Conservation (phyloP, 352 stramenopile species). For the Globisporangium irregulare region DNA sequence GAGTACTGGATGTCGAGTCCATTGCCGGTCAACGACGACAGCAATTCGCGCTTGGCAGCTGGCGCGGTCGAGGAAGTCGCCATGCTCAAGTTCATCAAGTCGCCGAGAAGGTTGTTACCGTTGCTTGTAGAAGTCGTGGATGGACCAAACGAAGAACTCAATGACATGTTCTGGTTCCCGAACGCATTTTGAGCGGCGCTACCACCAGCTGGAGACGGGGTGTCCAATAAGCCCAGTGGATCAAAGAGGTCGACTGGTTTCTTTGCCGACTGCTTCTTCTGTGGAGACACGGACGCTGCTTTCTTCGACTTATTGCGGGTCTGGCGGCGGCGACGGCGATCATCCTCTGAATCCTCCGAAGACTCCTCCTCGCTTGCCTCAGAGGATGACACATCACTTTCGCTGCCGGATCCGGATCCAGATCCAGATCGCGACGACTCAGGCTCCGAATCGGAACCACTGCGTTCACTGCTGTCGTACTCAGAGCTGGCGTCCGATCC, state of each 20-base stretch:
- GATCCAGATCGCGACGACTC: constrained; percentile 32
- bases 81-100: constrained; percentile 66
- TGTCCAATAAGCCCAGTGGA: constrained; percentile 45
- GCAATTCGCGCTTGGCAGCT: constrained; percentile 35
- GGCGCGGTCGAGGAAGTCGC: constrained; percentile 28
- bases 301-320: constrained; percentile 13
- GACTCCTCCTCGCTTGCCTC: constrained; percentile 29
- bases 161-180: constrained; percentile 10
- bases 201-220: constrained; percentile 13
- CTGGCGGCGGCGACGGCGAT: constrained; percentile 31
- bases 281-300: constrained; percentile 19
- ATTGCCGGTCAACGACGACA: constrained; percentile 49
- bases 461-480: constrained; percentile 31
- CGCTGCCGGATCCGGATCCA: constrained; percentile 7
- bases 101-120: constrained; percentile 33
- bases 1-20: constrained; percentile 66
- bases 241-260: constrained; percentile 44
- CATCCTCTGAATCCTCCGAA: constrained; percentile 43
- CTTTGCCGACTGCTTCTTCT: constrained; percentile 33
- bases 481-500: constrained; percentile 40
- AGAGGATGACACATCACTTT: constrained; percentile 31
- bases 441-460: constrained; percentile 18
- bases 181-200: constrained; percentile 7
- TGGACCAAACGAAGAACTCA: constrained; percentile 7
- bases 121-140: not conserved